Evolutionary conservation across 345 rosid genomes (phyloP), one percentile per base, ranked within the genome.

Genomic region (Murraya koenigii): DNA sequence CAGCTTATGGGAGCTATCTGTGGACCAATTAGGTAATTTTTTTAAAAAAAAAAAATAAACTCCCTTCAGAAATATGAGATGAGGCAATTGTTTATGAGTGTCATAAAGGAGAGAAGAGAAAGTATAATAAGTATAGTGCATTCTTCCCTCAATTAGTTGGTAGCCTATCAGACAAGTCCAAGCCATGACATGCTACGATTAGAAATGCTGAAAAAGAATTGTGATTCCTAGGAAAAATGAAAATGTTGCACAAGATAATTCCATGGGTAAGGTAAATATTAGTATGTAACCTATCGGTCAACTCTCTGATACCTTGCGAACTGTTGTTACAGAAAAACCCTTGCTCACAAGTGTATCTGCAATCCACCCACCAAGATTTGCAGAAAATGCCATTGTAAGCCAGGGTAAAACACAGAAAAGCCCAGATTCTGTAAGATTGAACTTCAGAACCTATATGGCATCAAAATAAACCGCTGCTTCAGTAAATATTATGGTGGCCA

Each of bases 311-410:
- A 93, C 99, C 99, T 95, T 93, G 63, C 97, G 94, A 78, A 95
- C 99, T 35, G 81, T 84, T 3, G 98, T 95, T 73, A 95, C 91
- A 5, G 99, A 87, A 32, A 72, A 72, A 70, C 99, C 99, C 82
- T 78, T 84, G 93, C 93, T 93, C 32, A 95, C 94, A 28, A 95
- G 91, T 67, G 98, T 90, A 82, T 95, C 96, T 0, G 98, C 97
- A 35, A 95, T 95, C 99, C 99, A 95, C 10, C 99, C 99, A 60
- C 98, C 98, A 70, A 88, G 80, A 78, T 95, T 95, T 61, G 99
- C 96, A 59, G 95, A 90, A 86, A 93, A 88, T 38, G 96, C 98
- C 99, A 95, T 93, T 23, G 99, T 92, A 82, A 95, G 87, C 98
- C 99, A 95, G 47, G 98, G 99, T 76, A 95, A 82, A 28, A 95